Base-by-base conservation (phyloP, 495 filamentous ascomycete species). In the Xylaria cubensis region DNA sequence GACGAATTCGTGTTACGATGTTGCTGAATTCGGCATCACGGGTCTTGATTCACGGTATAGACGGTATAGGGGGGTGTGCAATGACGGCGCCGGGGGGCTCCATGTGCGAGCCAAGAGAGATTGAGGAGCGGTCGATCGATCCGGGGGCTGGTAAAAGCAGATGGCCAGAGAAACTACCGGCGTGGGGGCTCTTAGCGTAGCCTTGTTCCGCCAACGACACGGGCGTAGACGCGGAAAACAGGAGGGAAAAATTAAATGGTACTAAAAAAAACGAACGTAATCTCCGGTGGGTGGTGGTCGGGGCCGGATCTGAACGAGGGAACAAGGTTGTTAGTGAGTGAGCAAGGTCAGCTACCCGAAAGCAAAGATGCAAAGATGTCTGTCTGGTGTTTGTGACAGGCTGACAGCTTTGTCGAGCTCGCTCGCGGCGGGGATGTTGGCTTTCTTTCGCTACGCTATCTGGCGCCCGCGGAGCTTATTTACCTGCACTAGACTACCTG, bases 91-190 rank as follows among this genome's bases (percentile, higher is more conserved):
- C 39, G 62, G 53, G 41, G 39, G 39, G 63, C 70, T 72, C 70
- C 70, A 72, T 72, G 70, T 72, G 70, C 70, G 51, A 66, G 70
- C 70, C 41, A 61, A 61, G 50, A 72, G 62, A 50, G 68, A 59
- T 6, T 48, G 26, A 24, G 51, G 26, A 41, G 67, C 41, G 8
- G 67, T 62, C 39, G 70, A 26, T 67, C 63, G 63, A 42, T 46
- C 29, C 21, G 53, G 51, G 48, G 48, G 36, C 53, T 44, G 36
- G 61, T 15, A 42, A 21, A 32, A 29, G 59, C 39, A 63, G 59
- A 41, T 42, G 19, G 59, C 10, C 39, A 24, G 36, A 32, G 39
- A 36, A 10, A 64, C 46, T 71, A 56, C 48, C 69, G 42, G 46
- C 69, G 58, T 59, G 58, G 68, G 55, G 41, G 58, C 42, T 46